Percentiles rank a stretch among this genome's conserved stretches.
phyloP scores from a whole-genome alignment of 1,284 basidiomycete species.

The Singerocomus inundabilis region DNA sequence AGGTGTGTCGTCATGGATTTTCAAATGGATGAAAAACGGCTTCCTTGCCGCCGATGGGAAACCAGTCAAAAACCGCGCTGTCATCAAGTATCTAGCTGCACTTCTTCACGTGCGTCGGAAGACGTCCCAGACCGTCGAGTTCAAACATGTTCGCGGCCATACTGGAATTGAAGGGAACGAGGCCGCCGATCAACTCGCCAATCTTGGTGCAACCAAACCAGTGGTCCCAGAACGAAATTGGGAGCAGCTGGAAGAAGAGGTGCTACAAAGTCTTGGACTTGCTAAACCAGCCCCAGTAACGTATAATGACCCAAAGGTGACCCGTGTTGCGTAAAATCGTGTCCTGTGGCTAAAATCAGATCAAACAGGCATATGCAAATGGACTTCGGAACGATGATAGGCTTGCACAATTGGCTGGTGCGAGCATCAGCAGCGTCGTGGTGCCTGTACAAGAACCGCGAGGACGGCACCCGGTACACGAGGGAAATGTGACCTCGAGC shows the following conservation, averaged over 20 bases:
- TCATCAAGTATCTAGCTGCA: constrained; percentile 63
- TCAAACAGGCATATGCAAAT: constrained; percentile 24
- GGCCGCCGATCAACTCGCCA: constrained; percentile 70
- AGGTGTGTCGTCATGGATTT: constrained; percentile 70
- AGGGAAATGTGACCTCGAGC: background rate
- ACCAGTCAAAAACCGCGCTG: constrained; percentile 61
- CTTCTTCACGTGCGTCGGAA: constrained; percentile 49
- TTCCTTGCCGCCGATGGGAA: constrained; percentile 50
- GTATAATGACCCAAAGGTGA: constrained; percentile 24
- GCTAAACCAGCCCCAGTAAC: background rate
- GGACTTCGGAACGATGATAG: constrained; percentile 14
- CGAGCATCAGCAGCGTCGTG: background rate
- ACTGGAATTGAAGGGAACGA: constrained; percentile 74
- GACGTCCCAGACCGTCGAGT: constrained; percentile 50
- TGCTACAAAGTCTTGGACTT: constrained; percentile 12
- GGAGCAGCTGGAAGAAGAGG: constrained; percentile 33
- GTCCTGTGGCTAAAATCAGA: constrained; percentile 6
- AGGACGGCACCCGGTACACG: background rate
- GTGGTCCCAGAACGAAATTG: constrained; percentile 54
- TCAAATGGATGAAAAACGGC: constrained; percentile 52
- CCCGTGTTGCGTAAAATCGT: background rate
- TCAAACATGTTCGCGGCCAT: constrained; percentile 74
- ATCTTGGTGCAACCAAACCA: constrained; percentile 46
- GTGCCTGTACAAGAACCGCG: background rate
- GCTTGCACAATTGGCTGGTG: constrained; percentile 5